Evolutionary conservation across 2,329 filamentous ascomycete genomes (phyloP), one percentile per base, ranked within the genome.

Genomic region (Aspergillus sp.): DNA sequence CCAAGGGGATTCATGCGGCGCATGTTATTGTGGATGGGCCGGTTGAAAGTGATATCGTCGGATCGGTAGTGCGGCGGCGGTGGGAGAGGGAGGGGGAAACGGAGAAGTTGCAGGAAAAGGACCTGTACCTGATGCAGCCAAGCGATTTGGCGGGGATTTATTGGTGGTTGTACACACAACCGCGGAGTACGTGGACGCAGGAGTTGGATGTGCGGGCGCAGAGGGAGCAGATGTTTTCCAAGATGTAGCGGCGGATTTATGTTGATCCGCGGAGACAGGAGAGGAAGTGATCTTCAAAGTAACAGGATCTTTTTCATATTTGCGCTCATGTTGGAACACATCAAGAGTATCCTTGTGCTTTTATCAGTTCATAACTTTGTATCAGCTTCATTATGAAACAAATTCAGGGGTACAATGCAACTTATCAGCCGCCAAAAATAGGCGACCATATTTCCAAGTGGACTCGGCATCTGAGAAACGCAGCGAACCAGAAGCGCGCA

Each of bases 141-240:
- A 41, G 23, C 5, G 62, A 66, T 53, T 51, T 66, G 59, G 64
- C 64, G 28, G 50, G 47, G 56, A 38, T 66, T 19, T 66, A 62
- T 51, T 66, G 64, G 64, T 66, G 50, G 38, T n/a, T 66, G 51
- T 62, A 66, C 56, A 60, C 46, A 2, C 64, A 66, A 45, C 64
- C 64, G 5, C 41, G 62, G 43, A 66, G 64, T 53, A 66, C 64
- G 11, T 66, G 64, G 64, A 66, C 64, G 52, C 64, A 66, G 57
- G 64, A 66, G 62, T 46, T 64, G 64, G 64, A 66, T 55, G 64
- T 66, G 9, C 38, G 64, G 51, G 60, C 62, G 22, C 54, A 62
- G 62, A 60, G 17, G 45, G 64, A 66, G 60, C 23, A n/a, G 19
- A 66, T 66, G 59, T 60, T 66, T 56, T 66, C 62, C 19, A 66